Evolutionary conservation across 495 filamentous ascomycete genomes (phyloP).

Genomic region (Penicillium canescens): DNA sequence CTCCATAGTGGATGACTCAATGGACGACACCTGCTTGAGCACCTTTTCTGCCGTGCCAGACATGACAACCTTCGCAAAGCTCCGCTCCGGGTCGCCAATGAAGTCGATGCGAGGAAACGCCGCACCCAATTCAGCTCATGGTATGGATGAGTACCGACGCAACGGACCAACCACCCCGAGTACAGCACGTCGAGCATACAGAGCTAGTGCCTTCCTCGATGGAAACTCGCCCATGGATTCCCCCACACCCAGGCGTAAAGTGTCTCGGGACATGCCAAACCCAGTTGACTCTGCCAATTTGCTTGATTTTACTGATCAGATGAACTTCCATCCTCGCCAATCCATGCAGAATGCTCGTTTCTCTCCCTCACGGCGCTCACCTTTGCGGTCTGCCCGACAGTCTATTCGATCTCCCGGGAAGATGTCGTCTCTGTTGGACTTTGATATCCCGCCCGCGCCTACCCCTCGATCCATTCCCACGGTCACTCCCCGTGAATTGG

Average conservation of each 20-base stretch:
- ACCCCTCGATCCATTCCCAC: slow-evolving; percentile 90
- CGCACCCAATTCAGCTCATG: slow-evolving; percentile 24
- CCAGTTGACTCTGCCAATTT: slow-evolving; percentile 51
- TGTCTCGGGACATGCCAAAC: slow-evolving; percentile 55
- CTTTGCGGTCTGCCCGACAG: slow-evolving; percentile 32
- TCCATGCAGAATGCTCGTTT: slow-evolving; percentile 39
- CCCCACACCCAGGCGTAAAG: slow-evolving; percentile 60
- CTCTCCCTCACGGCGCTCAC: slow-evolving; percentile 49
- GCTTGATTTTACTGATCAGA: slow-evolving; percentile 84
- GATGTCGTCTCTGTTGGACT: slow-evolving; percentile 69
- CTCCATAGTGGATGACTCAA: slow-evolving; percentile 34
- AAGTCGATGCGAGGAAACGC: slow-evolving; percentile 42
- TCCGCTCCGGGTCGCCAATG: slow-evolving; percentile 58
- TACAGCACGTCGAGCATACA: slow-evolving; percentile 31
- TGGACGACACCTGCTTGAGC: slow-evolving; percentile 84
- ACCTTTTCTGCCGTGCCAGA: slow-evolving; percentile 85
- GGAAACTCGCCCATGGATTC: slow-evolving; percentile 45
- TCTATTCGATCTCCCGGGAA: slow-evolving; percentile 41
- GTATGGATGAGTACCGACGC: slow-evolving; percentile 15
- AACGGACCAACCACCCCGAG: slow-evolving; percentile 36
- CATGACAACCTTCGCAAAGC: slow-evolving; percentile 78
- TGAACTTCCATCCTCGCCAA: slow-evolving; percentile 53
- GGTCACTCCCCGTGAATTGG: slow-evolving; percentile 88
- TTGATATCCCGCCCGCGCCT: slow-evolving; percentile 84
- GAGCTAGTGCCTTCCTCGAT: slow-evolving; percentile 35